phyloP scores from a whole-genome alignment of 2,329 filamentous ascomycete genomes.

The Aspergillus versicolor region DNA sequence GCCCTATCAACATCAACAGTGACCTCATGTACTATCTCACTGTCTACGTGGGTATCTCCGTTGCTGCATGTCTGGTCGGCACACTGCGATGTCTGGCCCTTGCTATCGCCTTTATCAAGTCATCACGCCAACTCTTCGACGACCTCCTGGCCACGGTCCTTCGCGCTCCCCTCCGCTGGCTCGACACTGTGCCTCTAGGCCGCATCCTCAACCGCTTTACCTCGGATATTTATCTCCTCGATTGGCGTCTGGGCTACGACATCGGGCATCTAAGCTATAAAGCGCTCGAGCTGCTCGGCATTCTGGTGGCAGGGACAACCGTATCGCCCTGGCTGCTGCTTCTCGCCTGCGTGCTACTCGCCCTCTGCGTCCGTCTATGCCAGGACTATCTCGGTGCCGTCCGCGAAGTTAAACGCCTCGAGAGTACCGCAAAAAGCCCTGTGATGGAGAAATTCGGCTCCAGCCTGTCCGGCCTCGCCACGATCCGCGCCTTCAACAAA shows the following conservation, averaged over 20 bases:
- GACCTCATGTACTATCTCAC: conserved; percentile 50
- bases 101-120: conserved; percentile 63
- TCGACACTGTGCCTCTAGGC: conserved; percentile 75
- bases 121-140: conserved; percentile 66
- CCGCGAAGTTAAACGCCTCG: conserved; percentile 60
- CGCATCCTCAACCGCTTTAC: conserved; percentile 76
- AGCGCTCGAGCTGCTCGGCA: conserved; percentile 61
- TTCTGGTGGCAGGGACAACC: conserved; percentile 64
- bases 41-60: conserved; percentile 64
- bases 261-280: conserved; percentile 61
- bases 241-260: conserved; percentile 64
- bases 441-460: conserved; percentile 77
- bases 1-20: conserved; percentile 4
- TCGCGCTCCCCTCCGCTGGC: conserved; percentile 71
- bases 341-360: conserved; percentile 58
- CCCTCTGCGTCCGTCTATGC: conserved; percentile 59
- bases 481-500: conserved; percentile 75
- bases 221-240: conserved; percentile 71
- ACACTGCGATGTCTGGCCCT: conserved; percentile 45
- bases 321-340: conserved; percentile 67
- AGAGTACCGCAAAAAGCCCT: conserved; percentile 72
- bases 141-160: conserved; percentile 67
- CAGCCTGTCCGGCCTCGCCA: conserved; percentile 68
- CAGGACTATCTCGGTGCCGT: conserved; percentile 64
- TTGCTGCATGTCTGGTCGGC: conserved; percentile 58